Percentiles rank a stretch among this genome's conserved stretches.
Evolutionary conservation across 495 filamentous ascomycete species (phyloP).

Genomic region (Astrothelium subdiscretum): DNA sequence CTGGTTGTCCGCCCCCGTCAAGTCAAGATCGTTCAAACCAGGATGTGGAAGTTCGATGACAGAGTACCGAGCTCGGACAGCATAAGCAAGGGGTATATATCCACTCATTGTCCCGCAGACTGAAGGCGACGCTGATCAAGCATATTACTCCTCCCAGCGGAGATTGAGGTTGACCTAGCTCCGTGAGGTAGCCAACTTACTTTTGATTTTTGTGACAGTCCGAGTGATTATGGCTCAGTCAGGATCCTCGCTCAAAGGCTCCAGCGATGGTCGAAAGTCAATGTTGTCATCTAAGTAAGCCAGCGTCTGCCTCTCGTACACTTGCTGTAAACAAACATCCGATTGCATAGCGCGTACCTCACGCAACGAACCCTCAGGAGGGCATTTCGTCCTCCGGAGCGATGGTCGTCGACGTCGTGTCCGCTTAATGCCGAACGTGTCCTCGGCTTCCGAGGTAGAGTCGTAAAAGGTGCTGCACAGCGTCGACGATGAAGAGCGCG

Average conservation of each 20-base stretch:
- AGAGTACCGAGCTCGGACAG: too few relatives aligned
- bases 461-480: neutral
- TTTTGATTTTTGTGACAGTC: too few relatives aligned
- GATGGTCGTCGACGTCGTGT: slow-evolving; percentile 1
- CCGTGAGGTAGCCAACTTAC: too few relatives aligned
- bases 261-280: neutral
- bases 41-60: too few relatives aligned
- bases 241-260: neutral
- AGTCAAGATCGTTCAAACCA: too few relatives aligned
- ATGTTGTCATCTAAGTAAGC: slow-evolving; percentile 22
- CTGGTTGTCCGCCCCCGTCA: too few relatives aligned
- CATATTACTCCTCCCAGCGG: too few relatives aligned
- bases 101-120: too few relatives aligned
- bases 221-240: too few relatives aligned
- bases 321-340: slow-evolving; percentile 22
- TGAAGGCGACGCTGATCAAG: too few relatives aligned
- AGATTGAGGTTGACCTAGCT: too few relatives aligned
- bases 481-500: neutral
- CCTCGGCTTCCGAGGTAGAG: neutral
- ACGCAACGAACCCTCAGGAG: slow-evolving; percentile 20
- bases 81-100: too few relatives aligned
- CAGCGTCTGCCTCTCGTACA: slow-evolving; percentile 24
- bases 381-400: slow-evolving; percentile 20
- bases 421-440: neutral
- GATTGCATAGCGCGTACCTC: slow-evolving; percentile 23